Evolutionary conservation across 2,329 filamentous ascomycete species (phyloP).

Genomic region (Alternaria burnsii): DNA sequence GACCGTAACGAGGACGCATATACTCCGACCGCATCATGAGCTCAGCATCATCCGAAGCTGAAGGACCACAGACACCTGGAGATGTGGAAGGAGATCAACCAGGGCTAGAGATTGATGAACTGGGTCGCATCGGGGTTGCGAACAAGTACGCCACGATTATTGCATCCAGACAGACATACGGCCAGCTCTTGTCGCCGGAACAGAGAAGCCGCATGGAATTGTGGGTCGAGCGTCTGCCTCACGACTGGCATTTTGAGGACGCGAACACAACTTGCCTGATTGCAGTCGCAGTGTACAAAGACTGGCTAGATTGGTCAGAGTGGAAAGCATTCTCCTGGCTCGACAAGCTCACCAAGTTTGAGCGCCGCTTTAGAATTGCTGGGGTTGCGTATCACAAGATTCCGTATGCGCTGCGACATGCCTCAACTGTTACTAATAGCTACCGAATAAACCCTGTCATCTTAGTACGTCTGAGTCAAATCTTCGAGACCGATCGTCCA

Average conservation of each 20-base stretch:
- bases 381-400: constrained; percentile 13
- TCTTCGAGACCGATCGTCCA: constrained; percentile 12
- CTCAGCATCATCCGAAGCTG: not conserved
- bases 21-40: not conserved
- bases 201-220: not conserved
- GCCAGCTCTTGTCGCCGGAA: not conserved
- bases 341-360: constrained; percentile 6
- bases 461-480: not conserved
- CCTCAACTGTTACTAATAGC: not conserved
- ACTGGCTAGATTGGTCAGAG: constrained; percentile 15
- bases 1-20: not conserved
- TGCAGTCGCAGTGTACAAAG: not conserved
- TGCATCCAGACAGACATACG: not conserved
- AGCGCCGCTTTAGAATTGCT: constrained; percentile 14
- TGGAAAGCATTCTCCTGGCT: constrained; percentile 7
- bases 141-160: not conserved
- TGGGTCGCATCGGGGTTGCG: not conserved
- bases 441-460: not conserved
- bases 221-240: constrained; percentile 1
- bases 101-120: not conserved
- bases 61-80: not conserved
- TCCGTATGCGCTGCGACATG: constrained; percentile 8
- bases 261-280: not conserved
- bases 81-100: not conserved
- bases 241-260: not conserved